phyloP scores from a whole-genome alignment of 2,329 filamentous ascomycete species.

The Ceratocystis colombiana region DNA sequence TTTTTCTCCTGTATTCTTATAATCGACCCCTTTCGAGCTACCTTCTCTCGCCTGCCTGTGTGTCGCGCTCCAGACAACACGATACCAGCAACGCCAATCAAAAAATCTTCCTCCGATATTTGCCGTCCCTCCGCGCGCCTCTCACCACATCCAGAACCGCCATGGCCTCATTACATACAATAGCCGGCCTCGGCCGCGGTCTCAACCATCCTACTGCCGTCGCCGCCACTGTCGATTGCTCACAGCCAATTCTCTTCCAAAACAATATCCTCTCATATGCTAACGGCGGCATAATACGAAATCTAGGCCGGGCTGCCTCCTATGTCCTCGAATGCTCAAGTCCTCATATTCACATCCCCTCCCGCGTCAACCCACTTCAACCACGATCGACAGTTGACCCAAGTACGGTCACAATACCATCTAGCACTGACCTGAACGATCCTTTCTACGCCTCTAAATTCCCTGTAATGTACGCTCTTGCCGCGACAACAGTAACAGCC shows the following conservation, averaged over 20 bases:
- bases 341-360: slow-evolving; percentile 3
- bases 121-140: background rate
- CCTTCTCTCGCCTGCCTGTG: background rate
- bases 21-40: background rate
- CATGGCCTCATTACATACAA: slow-evolving; percentile 19
- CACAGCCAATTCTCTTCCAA: slow-evolving; percentile 21
- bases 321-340: slow-evolving; percentile 18
- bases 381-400: slow-evolving; percentile 22
- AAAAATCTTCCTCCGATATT: background rate
- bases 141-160: background rate
- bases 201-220: background rate
- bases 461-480: slow-evolving; percentile 85
- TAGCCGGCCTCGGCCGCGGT: background rate
- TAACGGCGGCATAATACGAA: slow-evolving; percentile 16
- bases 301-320: slow-evolving; percentile 16
- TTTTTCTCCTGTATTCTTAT: background rate
- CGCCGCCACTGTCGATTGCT: slow-evolving; percentile 20
- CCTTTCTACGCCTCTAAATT: slow-evolving; percentile 92
- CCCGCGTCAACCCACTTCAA: slow-evolving; percentile 11
- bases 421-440: slow-evolving; percentile 59
- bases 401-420: slow-evolving; percentile 31
- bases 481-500: slow-evolving; percentile 78
- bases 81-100: too few species aligned
- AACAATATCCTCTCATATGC: slow-evolving; percentile 21
- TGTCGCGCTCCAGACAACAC: background rate